Conservation (phyloP, 2,329 filamentous ascomycete species). For the Cyphellophora europaea region DNA sequence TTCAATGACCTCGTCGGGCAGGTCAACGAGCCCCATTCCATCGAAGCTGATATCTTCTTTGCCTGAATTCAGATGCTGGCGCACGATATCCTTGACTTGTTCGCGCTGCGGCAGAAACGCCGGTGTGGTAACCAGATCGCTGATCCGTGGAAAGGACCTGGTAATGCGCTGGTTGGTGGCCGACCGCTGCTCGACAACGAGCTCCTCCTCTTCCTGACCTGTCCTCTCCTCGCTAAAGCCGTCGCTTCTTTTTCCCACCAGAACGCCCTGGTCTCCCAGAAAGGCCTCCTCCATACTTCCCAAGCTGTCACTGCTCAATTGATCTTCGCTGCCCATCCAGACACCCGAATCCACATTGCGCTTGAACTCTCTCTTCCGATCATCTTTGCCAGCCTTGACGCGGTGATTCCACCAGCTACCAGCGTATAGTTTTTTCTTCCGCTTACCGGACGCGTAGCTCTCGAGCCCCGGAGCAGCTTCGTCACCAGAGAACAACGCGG, state of each 20-base stretch:
- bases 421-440: slow-evolving; percentile 17
- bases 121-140: no score
- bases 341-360: slow-evolving; percentile 37
- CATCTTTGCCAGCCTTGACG: slow-evolving; percentile 16
- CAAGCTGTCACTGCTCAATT: slow-evolving; percentile 26
- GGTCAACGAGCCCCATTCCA: slow-evolving; percentile 20
- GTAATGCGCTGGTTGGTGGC: no score
- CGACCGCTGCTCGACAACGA: no score
- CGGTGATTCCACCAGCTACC: slow-evolving; percentile 18
- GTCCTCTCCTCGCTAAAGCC: no score
- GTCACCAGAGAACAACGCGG: slow-evolving; percentile 38
- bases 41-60: slow-evolving; percentile 35
- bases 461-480: slow-evolving; percentile 36
- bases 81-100: slow-evolving; percentile 27
- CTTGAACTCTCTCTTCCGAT: slow-evolving; percentile 33
- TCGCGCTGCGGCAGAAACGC: no score
- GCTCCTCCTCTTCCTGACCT: no score
- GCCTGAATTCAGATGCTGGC: slow-evolving; percentile 33
- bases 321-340: slow-evolving; percentile 37
- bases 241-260: no score
- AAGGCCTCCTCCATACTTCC: slow-evolving; percentile 29
- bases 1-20: slow-evolving; percentile 10
- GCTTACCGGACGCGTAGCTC: slow-evolving; percentile 23
- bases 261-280: no score
- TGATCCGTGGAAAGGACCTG: no score